Conservation (phyloP, 306 rosid genomes). For the Arachis hypogaea region DNA sequence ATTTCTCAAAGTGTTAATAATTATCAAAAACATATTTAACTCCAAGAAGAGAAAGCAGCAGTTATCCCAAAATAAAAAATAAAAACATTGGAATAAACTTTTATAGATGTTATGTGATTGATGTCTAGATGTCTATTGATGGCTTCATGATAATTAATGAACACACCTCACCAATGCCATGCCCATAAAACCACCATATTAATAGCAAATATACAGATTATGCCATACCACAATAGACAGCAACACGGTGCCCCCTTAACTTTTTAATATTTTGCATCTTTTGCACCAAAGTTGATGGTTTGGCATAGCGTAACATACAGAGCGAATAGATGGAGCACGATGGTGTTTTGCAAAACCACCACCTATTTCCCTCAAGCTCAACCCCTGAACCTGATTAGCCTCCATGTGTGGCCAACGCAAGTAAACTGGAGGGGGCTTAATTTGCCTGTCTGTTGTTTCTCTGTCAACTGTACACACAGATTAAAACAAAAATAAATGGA, state of each 20-base stretch:
- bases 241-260: slow-evolving; percentile 87
- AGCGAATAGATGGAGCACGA: slow-evolving; percentile 82
- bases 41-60: slow-evolving; percentile 32
- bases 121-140: slow-evolving; percentile 25
- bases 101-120: slow-evolving; percentile 29
- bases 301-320: slow-evolving; percentile 93
- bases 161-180: slow-evolving; percentile 13
- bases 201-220: slow-evolving; percentile 38
- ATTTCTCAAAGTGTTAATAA: slow-evolving; percentile 16
- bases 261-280: slow-evolving; percentile 83
- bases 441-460: slow-evolving; percentile 47
- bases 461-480: slow-evolving; percentile 59
- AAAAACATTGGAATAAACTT: slow-evolving; percentile 22
- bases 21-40: slow-evolving; percentile 26
- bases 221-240: slow-evolving; percentile 87
- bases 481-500: slow-evolving; percentile 33
- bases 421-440: slow-evolving; percentile 63
- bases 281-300: slow-evolving; percentile 89
- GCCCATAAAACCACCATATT: slow-evolving; percentile 31
- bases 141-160: slow-evolving; percentile 34
- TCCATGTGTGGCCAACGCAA: slow-evolving; percentile 90
- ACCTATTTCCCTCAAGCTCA: slow-evolving; percentile 81
- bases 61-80: background rate
- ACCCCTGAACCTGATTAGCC: slow-evolving; percentile 83
- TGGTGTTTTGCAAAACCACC: slow-evolving; percentile 89